phyloP scores from a whole-genome alignment of 306 rosid genomes.

The Cicer chorassanicum region DNA sequence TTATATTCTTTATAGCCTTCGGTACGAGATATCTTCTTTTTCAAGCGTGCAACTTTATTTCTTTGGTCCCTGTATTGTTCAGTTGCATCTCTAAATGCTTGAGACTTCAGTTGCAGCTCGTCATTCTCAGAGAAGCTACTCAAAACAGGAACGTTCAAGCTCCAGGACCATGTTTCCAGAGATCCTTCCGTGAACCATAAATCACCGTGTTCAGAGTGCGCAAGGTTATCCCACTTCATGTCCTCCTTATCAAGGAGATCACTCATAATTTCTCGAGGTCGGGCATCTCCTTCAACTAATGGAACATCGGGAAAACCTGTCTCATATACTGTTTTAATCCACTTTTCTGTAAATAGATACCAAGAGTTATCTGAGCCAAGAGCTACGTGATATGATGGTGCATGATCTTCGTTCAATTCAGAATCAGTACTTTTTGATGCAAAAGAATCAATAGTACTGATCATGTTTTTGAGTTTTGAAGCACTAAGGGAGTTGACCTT shows the following conservation, averaged over 20 bases:
- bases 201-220: slow-evolving; percentile 76
- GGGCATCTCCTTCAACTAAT: slow-evolving; percentile 73
- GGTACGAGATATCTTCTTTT: slow-evolving; percentile 79
- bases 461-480: slow-evolving; percentile 66
- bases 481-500: slow-evolving; percentile 62
- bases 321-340: slow-evolving; percentile 81
- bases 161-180: slow-evolving; percentile 97
- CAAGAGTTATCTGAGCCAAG: slow-evolving; percentile 96
- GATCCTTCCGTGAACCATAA: slow-evolving; percentile 91
- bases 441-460: slow-evolving; percentile 59
- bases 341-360: slow-evolving; percentile 88
- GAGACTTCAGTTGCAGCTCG: slow-evolving; percentile 70
- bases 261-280: slow-evolving; percentile 89
- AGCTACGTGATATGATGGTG: slow-evolving; percentile 83
- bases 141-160: slow-evolving; percentile 91
- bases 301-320: slow-evolving; percentile 85
- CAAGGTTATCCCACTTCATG: slow-evolving; percentile 90
- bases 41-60: slow-evolving; percentile 84
- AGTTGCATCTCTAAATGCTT: slow-evolving; percentile 57
- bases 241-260: slow-evolving; percentile 78
- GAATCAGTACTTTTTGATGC: slow-evolving; percentile 52
- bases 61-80: slow-evolving; percentile 83
- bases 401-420: slow-evolving; percentile 47
- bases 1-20: slow-evolving; percentile 85
- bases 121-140: slow-evolving; percentile 86